Evolutionary conservation across 164 flowering plant species (phyloP), one percentile per base, ranked within the genome.

Genomic region (Dillenia suffruticosa): DNA sequence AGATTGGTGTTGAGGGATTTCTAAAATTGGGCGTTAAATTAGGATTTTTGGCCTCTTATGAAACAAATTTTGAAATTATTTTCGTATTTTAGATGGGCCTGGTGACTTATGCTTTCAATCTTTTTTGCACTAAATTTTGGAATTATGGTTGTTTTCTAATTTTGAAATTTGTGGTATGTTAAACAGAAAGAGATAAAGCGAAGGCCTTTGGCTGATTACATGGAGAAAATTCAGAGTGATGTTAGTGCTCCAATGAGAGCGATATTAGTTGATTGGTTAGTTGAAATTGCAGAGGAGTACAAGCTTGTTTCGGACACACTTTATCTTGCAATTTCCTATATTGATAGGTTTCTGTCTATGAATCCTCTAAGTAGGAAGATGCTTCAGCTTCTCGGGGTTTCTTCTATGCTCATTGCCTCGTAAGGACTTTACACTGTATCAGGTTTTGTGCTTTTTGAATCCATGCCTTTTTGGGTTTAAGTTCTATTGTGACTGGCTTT

Each of bases 401-500:
- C 98, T 60, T 72, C 81, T 61, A 88, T 92, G 96, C 94, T 88
- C 19, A 77, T 90, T 62, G 97, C 97, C 40, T 80, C 97, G 96
- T 92, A 85, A 76, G 85, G 40, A 32, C 7, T 32, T 0, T 5
- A 32, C 40, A 32, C 7, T n/a, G n/a, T 32, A 32, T 5, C 6
- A 32, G 40, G 40, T 32, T 32, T 32, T 32, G 40, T 32, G 40
- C 7, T 32, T 32, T 32, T 32, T 32, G 40, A 32, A 32, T 32
- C 40, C 5, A 0, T 4, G 6, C 0, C 40, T 32, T 32, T 19
- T 32, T 32, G 40, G 40, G 40, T 32, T 32, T 32, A 32, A 32
- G 40, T 32, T 32, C 4, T 32, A 5, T 32, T 32, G 40, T 32
- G 40, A 7, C 0, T 32, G 6, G 40, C 9, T 24, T 55, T 17